phyloP scores from a whole-genome alignment of 805 yeast species.

The Brettanomyces nanus region DNA sequence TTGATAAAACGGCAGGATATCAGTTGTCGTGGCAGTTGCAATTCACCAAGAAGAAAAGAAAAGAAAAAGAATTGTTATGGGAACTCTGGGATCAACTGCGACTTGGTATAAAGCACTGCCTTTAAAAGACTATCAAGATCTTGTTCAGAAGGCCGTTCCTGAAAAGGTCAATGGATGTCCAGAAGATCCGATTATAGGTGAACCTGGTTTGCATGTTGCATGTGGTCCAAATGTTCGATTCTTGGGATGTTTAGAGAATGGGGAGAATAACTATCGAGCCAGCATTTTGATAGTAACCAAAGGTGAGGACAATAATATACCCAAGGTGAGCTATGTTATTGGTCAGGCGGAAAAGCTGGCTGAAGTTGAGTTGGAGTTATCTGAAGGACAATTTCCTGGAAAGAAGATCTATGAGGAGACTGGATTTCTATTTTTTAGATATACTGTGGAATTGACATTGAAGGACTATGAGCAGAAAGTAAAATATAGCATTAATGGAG shows the following conservation, averaged over 20 bases:
- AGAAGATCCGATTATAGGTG: conserved; percentile 18
- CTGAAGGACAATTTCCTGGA: conserved; percentile 31
- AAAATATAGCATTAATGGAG: conserved; percentile 50
- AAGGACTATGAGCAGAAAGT: conserved; percentile 48
- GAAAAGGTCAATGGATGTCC: conserved; percentile 15
- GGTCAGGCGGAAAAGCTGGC: conserved; percentile 25
- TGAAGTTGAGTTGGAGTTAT: conserved; percentile 5
- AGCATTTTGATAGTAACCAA: conserved; percentile 57
- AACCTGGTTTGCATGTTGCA: conserved; percentile 33
- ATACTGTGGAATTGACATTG: conserved; percentile 43
- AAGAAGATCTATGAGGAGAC: conserved; percentile 32
- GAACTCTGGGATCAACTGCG: too few species aligned
- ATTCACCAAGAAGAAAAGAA: too few species aligned
- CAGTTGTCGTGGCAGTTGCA: too few species aligned
- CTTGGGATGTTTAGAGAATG: conserved; percentile 51
- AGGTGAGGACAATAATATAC: conserved; percentile 3
- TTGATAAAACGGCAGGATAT: too few species aligned
- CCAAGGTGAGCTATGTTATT: conserved; percentile 21
- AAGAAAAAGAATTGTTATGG: too few species aligned
- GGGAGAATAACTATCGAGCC: conserved; percentile 50
- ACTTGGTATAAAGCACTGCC: conserved; percentile 26
- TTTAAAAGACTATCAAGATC: conserved; percentile 15
- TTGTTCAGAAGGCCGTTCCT: conserved; percentile 17
- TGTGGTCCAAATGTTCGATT: conserved; percentile 79
- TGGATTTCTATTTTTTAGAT: conserved; percentile 60